Percentiles rank a stretch among this genome's conserved stretches.
Conservation (phyloP, 2,329 filamentous ascomycete species). For the Ophiostoma pallidulum region DNA sequence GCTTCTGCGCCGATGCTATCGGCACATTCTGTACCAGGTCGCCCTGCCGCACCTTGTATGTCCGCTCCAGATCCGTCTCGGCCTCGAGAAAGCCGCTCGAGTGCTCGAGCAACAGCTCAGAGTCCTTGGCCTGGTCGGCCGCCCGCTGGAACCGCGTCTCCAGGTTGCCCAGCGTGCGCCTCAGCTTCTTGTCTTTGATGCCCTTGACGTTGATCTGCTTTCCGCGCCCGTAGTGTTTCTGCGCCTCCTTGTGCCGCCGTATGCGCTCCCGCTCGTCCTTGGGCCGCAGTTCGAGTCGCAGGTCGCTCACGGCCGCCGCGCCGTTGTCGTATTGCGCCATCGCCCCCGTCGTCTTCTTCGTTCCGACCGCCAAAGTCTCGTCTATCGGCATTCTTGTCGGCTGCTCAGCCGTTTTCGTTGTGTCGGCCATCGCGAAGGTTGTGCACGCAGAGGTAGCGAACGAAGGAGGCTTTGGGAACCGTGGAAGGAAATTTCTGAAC, state of each 20-base stretch:
- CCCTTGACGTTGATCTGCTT: slow-evolving; percentile 54
- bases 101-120: slow-evolving; percentile 88
- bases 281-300: slow-evolving; percentile 42
- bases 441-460: not conserved
- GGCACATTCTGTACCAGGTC: slow-evolving; percentile 69
- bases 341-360: not conserved
- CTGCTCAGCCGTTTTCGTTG: not conserved
- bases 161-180: slow-evolving; percentile 65
- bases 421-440: slow-evolving; percentile 7
- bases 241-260: slow-evolving; percentile 50
- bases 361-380: not conserved
- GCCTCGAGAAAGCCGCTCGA: slow-evolving; percentile 76
- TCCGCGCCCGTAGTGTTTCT: slow-evolving; percentile 77
- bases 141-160: slow-evolving; percentile 79
- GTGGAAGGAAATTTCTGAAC: not conserved
- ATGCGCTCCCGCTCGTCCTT: slow-evolving; percentile 42
- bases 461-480: not conserved
- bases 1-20: slow-evolving; percentile 80
- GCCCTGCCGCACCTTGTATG: slow-evolving; percentile 84
- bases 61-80: slow-evolving; percentile 79
- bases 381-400: not conserved
- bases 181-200: slow-evolving; percentile 83
- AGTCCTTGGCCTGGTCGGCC: slow-evolving; percentile 78
- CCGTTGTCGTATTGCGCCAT: slow-evolving; percentile 32
- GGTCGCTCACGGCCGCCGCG: slow-evolving; percentile 39